Evolutionary conservation across 148 eudicot species (phyloP), one percentile per base, ranked within the genome.

Genomic region (Vaccinium macrocarpon): DNA sequence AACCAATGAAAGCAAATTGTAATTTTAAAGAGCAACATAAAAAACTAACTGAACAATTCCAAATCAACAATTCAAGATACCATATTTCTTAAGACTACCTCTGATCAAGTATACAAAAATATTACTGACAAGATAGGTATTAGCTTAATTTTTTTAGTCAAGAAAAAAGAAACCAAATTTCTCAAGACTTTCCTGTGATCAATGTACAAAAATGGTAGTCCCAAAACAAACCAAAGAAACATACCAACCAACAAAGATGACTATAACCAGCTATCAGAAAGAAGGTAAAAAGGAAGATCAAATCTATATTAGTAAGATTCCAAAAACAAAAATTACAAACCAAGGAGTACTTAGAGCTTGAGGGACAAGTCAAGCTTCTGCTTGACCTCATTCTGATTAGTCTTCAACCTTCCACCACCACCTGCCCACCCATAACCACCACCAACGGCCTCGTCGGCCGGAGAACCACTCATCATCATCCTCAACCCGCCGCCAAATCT

Each of bases 331-430:
- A 38, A 13, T 73, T 38, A 38, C 48, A 73, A 3, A 18, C n/a
- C 18, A 9, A 29, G 6, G 1, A 27, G 48, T 14, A 83, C 84
- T 90, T 80, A 93, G 84, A 93, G 92, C 90, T 92, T 92, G 76
- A 92, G 93, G 1, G 95, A 91, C 72, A 92, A 88, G 82, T 93
- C 95, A 86, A 90, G 91, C 87, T 91, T 89, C 81, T 88, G 84
- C 59, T 51, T 51, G 12, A 86, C 59, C 53, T 90, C 90, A 25
- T 89, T 92, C 79, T 85, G 87, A 86, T 88, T 86, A 83, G 81
- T 84, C 81, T 86, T 88, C 79, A 81, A 57, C 19, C 81, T 64
- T 61, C 79, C 82, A 83, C 88, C 46, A 76, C n/a, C 89, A 42
- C 73, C 87, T 29, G 76, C 87, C 95, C 92, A 91, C 88, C 91